A percentile compares a stretch with the other conserved stretches of the same genome.
These are phyloP conservation scores for Malus hybrid DNA, from an alignment of 331 rosid species.

Conservation along the genomic window DNA sequence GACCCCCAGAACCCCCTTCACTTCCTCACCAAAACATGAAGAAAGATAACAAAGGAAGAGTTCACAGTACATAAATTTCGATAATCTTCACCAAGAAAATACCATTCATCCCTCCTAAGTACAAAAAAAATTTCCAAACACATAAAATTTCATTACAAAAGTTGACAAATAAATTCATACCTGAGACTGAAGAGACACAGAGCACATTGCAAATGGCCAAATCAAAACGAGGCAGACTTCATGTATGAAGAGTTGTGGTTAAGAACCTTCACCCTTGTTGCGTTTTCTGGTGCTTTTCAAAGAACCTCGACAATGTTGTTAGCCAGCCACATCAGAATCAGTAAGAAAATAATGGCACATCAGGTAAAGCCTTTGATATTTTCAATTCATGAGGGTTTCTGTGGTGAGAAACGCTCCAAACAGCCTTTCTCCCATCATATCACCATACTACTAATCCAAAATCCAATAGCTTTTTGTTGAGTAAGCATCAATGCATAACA, in stretches of 20 bases:
- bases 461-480: background rate
- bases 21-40: background rate
- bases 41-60: background rate
- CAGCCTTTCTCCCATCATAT: background rate
- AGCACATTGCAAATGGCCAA: background rate
- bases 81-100: background rate
- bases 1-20: background rate
- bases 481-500: background rate
- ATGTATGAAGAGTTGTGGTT: background rate
- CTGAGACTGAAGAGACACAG: background rate
- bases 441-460: background rate
- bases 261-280: background rate
- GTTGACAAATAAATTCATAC: background rate
- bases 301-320: background rate
- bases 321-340: background rate
- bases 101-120: too few species aligned
- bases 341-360: background rate
- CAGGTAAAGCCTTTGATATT: background rate
- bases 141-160: background rate
- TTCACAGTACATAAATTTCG: background rate
- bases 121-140: too few species aligned
- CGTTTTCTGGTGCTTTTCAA: background rate
- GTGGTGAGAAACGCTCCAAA: background rate
- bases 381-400: background rate
- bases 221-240: background rate